A percentile compares a stretch with the other conserved stretches of the same genome.
Conservation (phyloP, 75 land plant species). For the Pseudotsuga menziesii region DNA sequence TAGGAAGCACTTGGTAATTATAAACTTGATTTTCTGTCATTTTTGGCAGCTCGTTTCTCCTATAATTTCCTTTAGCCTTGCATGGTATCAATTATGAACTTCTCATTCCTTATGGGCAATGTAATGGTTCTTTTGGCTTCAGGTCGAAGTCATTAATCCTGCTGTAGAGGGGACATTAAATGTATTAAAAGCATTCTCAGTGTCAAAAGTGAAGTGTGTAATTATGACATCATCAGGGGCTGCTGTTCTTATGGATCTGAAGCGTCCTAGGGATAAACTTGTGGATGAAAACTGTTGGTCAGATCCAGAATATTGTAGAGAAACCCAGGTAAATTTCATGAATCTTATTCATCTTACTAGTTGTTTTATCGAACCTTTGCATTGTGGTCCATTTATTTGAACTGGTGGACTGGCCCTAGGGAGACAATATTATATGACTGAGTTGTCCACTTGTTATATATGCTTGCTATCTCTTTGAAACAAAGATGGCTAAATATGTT, state of each 20-base stretch:
- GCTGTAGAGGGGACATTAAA: slow-evolving; percentile 77
- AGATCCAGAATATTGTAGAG: slow-evolving; percentile 47
- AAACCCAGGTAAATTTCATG: slow-evolving; percentile 32
- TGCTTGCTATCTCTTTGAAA: background rate
- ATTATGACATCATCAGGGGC: slow-evolving; percentile 64
- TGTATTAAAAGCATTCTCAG: slow-evolving; percentile 65
- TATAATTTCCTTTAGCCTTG: background rate
- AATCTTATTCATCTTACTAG: background rate
- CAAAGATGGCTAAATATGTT: background rate
- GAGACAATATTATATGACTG: too few species aligned
- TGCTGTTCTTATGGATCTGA: slow-evolving; percentile 42
- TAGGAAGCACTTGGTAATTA: background rate
- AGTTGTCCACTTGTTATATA: too few species aligned
- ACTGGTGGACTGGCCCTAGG: background rate
- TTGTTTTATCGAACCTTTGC: background rate
- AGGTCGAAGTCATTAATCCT: slow-evolving; percentile 67
- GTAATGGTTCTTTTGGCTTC: slow-evolving; percentile 12
- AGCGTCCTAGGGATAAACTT: slow-evolving; percentile 31
- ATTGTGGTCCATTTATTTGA: background rate
- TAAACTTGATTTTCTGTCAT: background rate
- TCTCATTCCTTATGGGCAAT: background rate
- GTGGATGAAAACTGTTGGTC: slow-evolving; percentile 80
- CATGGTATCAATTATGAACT: background rate
- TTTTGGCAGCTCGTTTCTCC: background rate
- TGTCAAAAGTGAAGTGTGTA: slow-evolving; percentile 54